Conservation (phyloP, 148 eudicot genomes). For the Linanthus parryae region DNA sequence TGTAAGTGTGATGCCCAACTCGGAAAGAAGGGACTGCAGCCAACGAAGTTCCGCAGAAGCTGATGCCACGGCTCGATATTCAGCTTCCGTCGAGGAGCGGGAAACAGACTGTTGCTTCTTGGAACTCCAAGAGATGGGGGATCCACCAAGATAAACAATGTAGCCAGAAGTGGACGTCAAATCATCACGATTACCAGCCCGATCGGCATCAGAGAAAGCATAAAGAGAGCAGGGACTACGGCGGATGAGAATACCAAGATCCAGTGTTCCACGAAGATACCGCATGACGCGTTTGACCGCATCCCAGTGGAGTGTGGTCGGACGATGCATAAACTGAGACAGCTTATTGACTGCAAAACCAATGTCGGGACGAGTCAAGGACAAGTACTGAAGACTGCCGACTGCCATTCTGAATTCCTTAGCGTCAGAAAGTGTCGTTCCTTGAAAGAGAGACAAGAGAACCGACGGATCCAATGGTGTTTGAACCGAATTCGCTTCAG, state of each 20-base stretch:
- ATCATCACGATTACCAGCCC: background rate
- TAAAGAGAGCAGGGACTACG: background rate
- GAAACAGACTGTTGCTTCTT: background rate
- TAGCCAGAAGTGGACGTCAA: background rate
- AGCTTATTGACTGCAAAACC: background rate
- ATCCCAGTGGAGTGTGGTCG: background rate
- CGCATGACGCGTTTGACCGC: background rate
- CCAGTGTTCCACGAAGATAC: background rate
- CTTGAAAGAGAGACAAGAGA: background rate
- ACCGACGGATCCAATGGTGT: background rate
- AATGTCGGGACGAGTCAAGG: conserved; percentile 1
- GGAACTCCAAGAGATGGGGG: background rate
- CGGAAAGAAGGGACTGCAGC: background rate
- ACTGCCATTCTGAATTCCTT: background rate
- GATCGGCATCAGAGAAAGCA: background rate
- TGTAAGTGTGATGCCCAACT: background rate
- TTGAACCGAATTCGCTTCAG: background rate
- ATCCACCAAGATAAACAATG: background rate
- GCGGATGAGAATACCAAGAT: background rate
- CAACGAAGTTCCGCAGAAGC: background rate
- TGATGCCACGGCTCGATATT: background rate
- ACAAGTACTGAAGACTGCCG: background rate
- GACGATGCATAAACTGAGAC: background rate
- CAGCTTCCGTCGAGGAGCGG: background rate
- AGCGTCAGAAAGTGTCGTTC: background rate